These are phyloP conservation scores for Filosporella fistucella DNA, from an alignment of 495 filamentous ascomycete genomes.

Conservation along the genomic window DNA sequence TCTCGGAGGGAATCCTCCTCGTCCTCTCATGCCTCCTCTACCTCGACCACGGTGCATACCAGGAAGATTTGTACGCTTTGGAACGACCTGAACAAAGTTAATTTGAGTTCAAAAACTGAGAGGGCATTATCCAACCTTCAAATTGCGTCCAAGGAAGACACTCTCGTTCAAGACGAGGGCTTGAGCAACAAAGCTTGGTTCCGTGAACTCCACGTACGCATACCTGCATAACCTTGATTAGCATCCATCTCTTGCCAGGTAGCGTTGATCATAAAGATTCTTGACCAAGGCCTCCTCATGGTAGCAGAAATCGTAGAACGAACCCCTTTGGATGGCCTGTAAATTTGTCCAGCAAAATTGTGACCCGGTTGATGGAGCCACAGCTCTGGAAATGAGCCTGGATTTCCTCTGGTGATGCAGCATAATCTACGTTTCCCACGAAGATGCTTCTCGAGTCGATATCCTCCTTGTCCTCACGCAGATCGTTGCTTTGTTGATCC, in stretches of 20 bases:
- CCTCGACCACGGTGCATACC: constrained; percentile 80
- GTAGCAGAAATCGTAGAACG: constrained; percentile 31
- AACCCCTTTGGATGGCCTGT: constrained; percentile 98
- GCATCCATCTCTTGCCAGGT: constrained; percentile 51
- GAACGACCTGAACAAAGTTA: constrained; percentile 62
- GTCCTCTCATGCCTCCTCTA: constrained; percentile 55
- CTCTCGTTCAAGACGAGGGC: constrained; percentile 96
- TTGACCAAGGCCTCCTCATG: constrained; percentile 12
- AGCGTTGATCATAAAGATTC: constrained; percentile 31
- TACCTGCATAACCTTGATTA: constrained; percentile 63
- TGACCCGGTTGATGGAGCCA: constrained; percentile 96
- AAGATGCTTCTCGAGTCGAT: constrained; percentile 95
- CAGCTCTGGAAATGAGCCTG: constrained; percentile 98
- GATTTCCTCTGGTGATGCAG: constrained; percentile 95
- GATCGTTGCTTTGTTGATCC: constrained; percentile 76
- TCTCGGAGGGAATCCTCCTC: constrained; percentile 58
- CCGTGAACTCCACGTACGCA: constrained; percentile 97
- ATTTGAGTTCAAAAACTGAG: constrained; percentile 5
- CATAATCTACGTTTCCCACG: constrained; percentile 98
- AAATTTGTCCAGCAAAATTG: constrained; percentile 96
- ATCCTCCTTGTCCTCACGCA: constrained; percentile 92
- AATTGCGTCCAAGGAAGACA: constrained; percentile 86
- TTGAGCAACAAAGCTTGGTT: constrained; percentile 88
- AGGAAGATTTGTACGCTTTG: constrained; percentile 95
- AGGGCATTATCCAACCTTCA: constrained; percentile 62